Conservation (phyloP, 495 filamentous ascomycete species). For the Tuber microsphaerosporum region DNA sequence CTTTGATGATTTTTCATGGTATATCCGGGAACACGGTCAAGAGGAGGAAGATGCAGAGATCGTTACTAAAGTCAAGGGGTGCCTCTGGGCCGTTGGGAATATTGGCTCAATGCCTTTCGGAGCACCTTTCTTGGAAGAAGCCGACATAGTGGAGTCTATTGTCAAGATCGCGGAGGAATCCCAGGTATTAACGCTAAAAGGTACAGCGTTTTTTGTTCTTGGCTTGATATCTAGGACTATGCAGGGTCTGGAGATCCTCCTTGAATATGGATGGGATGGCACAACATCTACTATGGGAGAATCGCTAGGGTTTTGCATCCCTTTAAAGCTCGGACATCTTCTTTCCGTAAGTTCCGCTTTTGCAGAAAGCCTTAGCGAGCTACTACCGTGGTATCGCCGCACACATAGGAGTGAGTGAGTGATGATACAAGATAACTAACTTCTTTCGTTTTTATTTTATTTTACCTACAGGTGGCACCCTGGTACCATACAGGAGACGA, state of each 20-base stretch:
- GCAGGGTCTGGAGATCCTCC: conserved; percentile 83
- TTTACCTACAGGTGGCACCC: conserved; percentile 28
- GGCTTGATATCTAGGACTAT: conserved; percentile 86
- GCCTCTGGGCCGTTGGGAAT: conserved; percentile 95
- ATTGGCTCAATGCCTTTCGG: conserved; percentile 97
- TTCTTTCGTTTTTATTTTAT: conserved; percentile 3
- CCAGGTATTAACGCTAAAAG: conserved; percentile 81
- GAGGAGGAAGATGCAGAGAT: conserved; percentile 78
- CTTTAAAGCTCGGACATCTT: conserved; percentile 65
- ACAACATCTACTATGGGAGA: conserved; percentile 76
- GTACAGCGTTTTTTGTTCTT: conserved; percentile 92
- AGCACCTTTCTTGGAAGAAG: conserved; percentile 80
- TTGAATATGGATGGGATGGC: conserved; percentile 82
- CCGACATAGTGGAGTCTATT: conserved; percentile 76
- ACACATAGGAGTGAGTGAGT: neutral
- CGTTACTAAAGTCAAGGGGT: conserved; percentile 91
- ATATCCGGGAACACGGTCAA: conserved; percentile 74
- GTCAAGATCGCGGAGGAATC: conserved; percentile 78
- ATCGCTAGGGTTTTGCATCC: conserved; percentile 79
- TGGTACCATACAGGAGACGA: conserved; percentile 41
- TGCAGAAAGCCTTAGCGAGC: conserved; percentile 17
- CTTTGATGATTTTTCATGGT: conserved; percentile 83
- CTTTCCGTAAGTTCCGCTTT: conserved; percentile 48
- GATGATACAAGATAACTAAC: neutral
- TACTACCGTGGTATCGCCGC: neutral